These are phyloP conservation scores for Tympanopsis confertula DNA, from an alignment of 2,329 filamentous ascomycete genomes.

Conservation along the genomic window DNA sequence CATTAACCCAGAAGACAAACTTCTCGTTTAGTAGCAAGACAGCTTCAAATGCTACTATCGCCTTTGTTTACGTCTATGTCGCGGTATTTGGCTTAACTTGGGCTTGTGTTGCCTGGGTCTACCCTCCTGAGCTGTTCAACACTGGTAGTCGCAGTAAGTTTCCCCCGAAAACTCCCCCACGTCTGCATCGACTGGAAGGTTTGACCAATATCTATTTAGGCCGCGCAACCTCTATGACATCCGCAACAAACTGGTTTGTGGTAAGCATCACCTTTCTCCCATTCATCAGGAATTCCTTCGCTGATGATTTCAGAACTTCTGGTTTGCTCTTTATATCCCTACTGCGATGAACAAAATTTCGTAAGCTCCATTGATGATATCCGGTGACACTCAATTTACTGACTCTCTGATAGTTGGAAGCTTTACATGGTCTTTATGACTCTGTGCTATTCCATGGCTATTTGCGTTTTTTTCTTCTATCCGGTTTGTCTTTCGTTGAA, in stretches of 20 bases:
- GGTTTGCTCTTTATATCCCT: constrained; percentile 13
- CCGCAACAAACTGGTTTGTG: constrained; percentile 14
- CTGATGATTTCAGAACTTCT: constrained; percentile 9
- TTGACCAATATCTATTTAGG: no score
- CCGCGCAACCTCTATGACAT: constrained; percentile 10
- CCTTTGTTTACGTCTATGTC: constrained; percentile 16
- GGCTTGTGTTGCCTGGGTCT: constrained; percentile 12
- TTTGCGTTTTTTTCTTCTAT: constrained; percentile 10
- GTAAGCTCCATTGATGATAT: constrained; percentile 3
- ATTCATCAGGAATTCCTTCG: no score
- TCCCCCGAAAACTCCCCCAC: no score
- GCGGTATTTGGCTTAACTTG: constrained; percentile 14
- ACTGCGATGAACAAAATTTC: constrained; percentile 12
- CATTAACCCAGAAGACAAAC: constrained; percentile 11
- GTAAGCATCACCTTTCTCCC: constrained; percentile 6
- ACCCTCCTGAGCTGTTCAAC: constrained; percentile 11
- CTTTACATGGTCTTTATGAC: constrained; percentile 12
- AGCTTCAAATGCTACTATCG: constrained; percentile 11
- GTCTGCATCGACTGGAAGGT: no score
- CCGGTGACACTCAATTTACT: constrained; percentile 1
- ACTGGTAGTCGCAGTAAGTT: constrained; percentile 9
- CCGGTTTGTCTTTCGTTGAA: constrained; percentile 6
- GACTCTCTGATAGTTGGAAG: constrained; percentile 7
- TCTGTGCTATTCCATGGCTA: constrained; percentile 10
- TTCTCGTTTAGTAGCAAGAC: constrained; percentile 7